These are phyloP conservation scores for Cinnamomum chago DNA, from an alignment of 164 flowering plant genomes.

Conservation along the genomic window DNA sequence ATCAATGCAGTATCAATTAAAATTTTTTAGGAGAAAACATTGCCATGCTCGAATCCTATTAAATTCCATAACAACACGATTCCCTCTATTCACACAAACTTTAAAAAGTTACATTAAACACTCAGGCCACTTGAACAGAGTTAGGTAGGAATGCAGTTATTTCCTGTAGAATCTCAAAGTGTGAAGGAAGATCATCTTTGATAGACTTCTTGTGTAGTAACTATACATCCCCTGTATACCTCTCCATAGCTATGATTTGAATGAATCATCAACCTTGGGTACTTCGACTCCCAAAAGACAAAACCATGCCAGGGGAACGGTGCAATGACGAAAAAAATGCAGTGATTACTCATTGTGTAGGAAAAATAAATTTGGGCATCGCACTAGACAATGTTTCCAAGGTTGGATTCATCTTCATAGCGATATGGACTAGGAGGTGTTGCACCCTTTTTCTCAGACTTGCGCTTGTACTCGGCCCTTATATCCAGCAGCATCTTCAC, in stretches of 20 bases:
- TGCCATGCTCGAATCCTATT: background rate
- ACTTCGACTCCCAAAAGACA: background rate
- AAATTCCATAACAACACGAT: background rate
- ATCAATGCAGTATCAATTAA: background rate
- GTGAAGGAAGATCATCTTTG: background rate
- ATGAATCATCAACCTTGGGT: background rate
- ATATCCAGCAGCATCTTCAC: slow-evolving; percentile 77
- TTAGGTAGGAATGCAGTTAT: background rate
- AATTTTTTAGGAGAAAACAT: background rate
- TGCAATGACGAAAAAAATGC: background rate
- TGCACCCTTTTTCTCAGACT: slow-evolving; percentile 50
- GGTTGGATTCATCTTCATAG: slow-evolving; percentile 73
- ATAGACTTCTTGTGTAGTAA: too few relatives aligned
- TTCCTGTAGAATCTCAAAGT: background rate
- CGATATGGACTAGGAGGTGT: slow-evolving; percentile 71
- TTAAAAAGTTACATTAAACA: background rate
- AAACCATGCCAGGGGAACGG: background rate
- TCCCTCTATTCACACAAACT: background rate
- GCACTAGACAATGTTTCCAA: slow-evolving; percentile 58
- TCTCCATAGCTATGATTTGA: background rate
- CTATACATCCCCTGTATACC: background rate
- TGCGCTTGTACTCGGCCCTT: slow-evolving; percentile 30
- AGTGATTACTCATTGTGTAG: background rate
- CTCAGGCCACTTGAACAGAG: background rate
- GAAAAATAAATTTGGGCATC: background rate